Conservation (phyloP, 2,329 filamentous ascomycete species). For the Cylindrodendrum hubeiense region DNA sequence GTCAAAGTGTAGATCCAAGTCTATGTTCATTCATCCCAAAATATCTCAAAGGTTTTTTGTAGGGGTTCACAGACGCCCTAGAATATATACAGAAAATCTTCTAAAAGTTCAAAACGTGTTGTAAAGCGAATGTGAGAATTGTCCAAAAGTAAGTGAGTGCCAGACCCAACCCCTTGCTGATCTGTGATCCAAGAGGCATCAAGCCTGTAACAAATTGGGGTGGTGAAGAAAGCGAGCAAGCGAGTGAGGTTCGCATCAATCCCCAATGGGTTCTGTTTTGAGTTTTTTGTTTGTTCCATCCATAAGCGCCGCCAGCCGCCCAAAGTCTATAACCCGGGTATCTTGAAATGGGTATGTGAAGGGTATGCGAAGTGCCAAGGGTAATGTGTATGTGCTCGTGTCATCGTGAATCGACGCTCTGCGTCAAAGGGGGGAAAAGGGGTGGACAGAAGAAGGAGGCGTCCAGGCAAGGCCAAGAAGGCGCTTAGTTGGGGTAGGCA, state of each 20-base stretch:
- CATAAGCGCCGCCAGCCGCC: slow-evolving; percentile 44
- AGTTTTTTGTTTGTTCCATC: slow-evolving; percentile 27
- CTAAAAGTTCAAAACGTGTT: slow-evolving; percentile 32
- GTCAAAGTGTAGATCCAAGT: slow-evolving; percentile 23
- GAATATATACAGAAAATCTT: slow-evolving; percentile 46
- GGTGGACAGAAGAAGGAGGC: slow-evolving; percentile 31
- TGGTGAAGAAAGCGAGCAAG: slow-evolving; percentile 27
- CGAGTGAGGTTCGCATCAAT: slow-evolving; percentile 26
- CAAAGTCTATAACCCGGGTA: slow-evolving; percentile 46
- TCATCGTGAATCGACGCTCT: slow-evolving; percentile 46
- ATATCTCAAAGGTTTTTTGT: slow-evolving; percentile 26
- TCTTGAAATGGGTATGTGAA: slow-evolving; percentile 43
- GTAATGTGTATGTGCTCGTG: slow-evolving; percentile 30
- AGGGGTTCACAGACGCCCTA: slow-evolving; percentile 19
- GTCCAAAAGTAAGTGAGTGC: slow-evolving; percentile 44
- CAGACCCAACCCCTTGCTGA: slow-evolving; percentile 43
- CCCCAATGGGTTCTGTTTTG: slow-evolving; percentile 34
- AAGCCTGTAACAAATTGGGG: slow-evolving; percentile 39
- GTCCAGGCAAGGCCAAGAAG: slow-evolving; percentile 26
- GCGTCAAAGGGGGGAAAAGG: slow-evolving; percentile 34
- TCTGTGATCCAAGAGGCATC: slow-evolving; percentile 38
- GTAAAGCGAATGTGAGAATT: slow-evolving; percentile 43
- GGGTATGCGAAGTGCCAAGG: slow-evolving; percentile 33
- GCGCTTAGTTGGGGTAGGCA: slow-evolving; percentile 29
- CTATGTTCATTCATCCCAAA: slow-evolving; percentile 20